Evolutionary conservation across 2,329 filamentous ascomycete species (phyloP).

Genomic region (Elsinoe fawcettii): DNA sequence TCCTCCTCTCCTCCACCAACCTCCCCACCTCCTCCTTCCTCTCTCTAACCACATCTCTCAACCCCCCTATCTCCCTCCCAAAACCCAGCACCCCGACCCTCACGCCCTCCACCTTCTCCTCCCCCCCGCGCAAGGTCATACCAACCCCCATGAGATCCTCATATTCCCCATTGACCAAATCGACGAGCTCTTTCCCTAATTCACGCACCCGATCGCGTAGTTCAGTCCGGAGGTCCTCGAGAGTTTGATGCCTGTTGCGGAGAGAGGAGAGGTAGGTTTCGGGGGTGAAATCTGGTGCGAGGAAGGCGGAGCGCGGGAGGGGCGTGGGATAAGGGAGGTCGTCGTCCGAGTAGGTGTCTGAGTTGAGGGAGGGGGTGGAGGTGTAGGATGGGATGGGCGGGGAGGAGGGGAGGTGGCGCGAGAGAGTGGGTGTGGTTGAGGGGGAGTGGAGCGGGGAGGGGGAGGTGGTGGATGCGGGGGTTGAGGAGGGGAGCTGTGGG

Average conservation of each 20-base stretch:
- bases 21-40: slow-evolving; percentile 55
- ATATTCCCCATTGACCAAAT: slow-evolving; percentile 93
- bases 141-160: slow-evolving; percentile 82
- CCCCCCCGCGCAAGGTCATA: slow-evolving; percentile 72
- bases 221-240: slow-evolving; percentile 85
- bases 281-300: slow-evolving; percentile 68
- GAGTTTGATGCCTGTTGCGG: slow-evolving; percentile 82
- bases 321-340: slow-evolving; percentile 82
- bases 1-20: slow-evolving; percentile 59
- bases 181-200: slow-evolving; percentile 78
- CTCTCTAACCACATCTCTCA: slow-evolving; percentile 58
- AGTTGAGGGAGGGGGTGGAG: slow-evolving; percentile 33
- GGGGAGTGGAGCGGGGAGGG: slow-evolving; percentile 19
- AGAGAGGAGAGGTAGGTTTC: slow-evolving; percentile 75
- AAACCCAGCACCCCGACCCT: slow-evolving; percentile 82
- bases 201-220: slow-evolving; percentile 71
- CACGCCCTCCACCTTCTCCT: slow-evolving; percentile 85
- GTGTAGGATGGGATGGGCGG: slow-evolving; percentile 40
- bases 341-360: slow-evolving; percentile 49
- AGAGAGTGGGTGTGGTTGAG: slow-evolving; percentile 19
- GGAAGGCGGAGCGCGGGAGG: slow-evolving; percentile 74
- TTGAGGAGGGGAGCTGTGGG: slow-evolving; percentile 17
- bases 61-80: slow-evolving; percentile 67
- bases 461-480: slow-evolving; percentile 17
- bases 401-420: slow-evolving; percentile 37